phyloP scores from a whole-genome alignment of 192 early-diverging fungal species.

The Coemansia sp. region DNA sequence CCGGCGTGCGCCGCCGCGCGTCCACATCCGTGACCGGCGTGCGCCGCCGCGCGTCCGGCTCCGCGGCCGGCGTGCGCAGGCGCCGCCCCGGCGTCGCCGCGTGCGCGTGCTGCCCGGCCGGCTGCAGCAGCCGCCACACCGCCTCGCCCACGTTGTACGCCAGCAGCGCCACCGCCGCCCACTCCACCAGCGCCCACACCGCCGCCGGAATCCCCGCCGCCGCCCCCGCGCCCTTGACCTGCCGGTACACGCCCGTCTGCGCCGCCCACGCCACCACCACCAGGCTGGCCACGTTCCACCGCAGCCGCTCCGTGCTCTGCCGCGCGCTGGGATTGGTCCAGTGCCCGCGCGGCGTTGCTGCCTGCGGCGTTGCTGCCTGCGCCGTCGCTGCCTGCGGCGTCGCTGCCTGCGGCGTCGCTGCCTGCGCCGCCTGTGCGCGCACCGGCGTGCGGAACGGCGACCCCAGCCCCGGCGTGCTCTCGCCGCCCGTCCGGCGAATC shows the following conservation, averaged over 20 bases:
- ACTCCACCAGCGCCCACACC: slow-evolving; percentile 28
- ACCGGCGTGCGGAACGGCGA: slow-evolving; percentile 27
- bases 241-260: slow-evolving; percentile 33
- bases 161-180: slow-evolving; percentile 16
- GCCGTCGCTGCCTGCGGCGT: neutral
- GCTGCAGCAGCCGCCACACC: slow-evolving; percentile 41
- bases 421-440: neutral
- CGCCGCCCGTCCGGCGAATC: slow-evolving; percentile 10
- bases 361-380: neutral
- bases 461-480: neutral
- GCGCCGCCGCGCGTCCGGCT: slow-evolving; percentile 27
- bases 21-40: slow-evolving; percentile 12
- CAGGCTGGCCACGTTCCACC: slow-evolving; percentile 42
- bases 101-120: slow-evolving; percentile 28
- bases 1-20: neutral
- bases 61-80: slow-evolving; percentile 22
- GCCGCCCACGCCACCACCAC: slow-evolving; percentile 20
- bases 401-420: neutral
- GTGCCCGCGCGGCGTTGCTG: slow-evolving; percentile 11
- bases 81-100: slow-evolving; percentile 32
- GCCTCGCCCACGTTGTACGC: slow-evolving; percentile 48
- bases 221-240: slow-evolving; percentile 15
- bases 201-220: slow-evolving; percentile 10
- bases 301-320: slow-evolving; percentile 42
- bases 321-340: slow-evolving; percentile 37